A percentile compares a stretch with the other conserved stretches of the same genome.
Conservation (phyloP, 2,329 filamentous ascomycete genomes). For the Talaromyces sp. region DNA sequence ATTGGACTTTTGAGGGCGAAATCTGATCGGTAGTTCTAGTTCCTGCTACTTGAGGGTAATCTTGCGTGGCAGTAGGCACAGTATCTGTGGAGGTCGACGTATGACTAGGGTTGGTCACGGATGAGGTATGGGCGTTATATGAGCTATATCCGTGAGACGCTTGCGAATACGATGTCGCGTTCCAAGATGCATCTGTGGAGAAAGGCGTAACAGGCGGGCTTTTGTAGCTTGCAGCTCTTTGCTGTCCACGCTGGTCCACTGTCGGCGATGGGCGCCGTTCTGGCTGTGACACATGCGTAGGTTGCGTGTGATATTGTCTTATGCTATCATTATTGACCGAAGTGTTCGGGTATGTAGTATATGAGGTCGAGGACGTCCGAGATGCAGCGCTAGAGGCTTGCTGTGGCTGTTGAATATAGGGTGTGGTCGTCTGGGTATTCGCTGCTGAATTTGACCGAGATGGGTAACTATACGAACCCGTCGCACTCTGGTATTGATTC, state of each 20-base stretch:
- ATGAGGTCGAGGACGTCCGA: not conserved
- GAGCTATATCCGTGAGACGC: constrained; percentile 1
- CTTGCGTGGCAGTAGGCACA: not conserved
- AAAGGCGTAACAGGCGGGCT: not conserved
- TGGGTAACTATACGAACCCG: not conserved
- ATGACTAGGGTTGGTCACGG: not conserved
- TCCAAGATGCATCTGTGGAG: not conserved
- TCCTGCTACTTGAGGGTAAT: not conserved
- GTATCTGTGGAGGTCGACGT: not conserved
- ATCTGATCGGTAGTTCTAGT: constrained; percentile 1
- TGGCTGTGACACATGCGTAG: constrained; percentile 1
- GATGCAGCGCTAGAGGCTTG: not conserved
- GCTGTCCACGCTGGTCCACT: constrained; percentile 2
- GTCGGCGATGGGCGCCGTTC: constrained; percentile 2
- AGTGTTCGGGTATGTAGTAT: not conserved
- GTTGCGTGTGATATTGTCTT: not conserved
- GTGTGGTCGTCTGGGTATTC: not conserved
- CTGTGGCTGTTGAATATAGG: constrained; percentile 7
- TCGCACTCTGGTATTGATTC: not conserved
- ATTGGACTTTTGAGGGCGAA: constrained; percentile 12
- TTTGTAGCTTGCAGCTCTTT: not conserved
- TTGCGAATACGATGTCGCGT: not conserved
- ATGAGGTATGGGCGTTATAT: not conserved
- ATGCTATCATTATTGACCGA: not conserved
- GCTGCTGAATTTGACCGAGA: not conserved